A percentile compares a stretch with the other conserved stretches of the same genome.
phyloP scores from a whole-genome alignment of 2,329 filamentous ascomycete species.

The Tolypocladium tundrense region DNA sequence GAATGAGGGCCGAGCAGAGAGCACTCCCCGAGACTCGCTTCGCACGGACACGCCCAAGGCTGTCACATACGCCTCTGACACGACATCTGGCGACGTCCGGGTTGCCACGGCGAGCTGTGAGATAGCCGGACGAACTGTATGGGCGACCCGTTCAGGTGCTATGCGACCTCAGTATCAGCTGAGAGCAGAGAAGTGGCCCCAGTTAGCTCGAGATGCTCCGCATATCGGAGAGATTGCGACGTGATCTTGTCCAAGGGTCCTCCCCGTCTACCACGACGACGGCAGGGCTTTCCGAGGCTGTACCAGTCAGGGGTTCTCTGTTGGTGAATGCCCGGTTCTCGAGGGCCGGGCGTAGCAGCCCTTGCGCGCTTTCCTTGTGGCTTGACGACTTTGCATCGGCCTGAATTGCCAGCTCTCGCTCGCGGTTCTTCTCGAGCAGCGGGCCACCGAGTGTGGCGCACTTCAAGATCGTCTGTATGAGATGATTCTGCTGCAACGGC shows the following conservation, averaged over 20 bases:
- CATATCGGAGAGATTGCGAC: conserved; percentile 30
- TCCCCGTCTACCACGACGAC: conserved; percentile 34
- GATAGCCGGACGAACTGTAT: not conserved
- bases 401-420: conserved; percentile 45
- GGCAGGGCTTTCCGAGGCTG: conserved; percentile 51
- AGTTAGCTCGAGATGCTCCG: conserved; percentile 26
- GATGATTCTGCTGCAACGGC: conserved; percentile 88
- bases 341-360: conserved; percentile 27
- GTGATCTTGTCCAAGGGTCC: conserved; percentile 41
- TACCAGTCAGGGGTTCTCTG: conserved; percentile 45
- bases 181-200: conserved; percentile 7
- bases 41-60: not conserved
- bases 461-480: conserved; percentile 96
- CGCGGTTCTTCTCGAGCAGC: conserved; percentile 65
- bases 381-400: conserved; percentile 35
- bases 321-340: conserved; percentile 61
- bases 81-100: not conserved
- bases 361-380: conserved; percentile 25
- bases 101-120: not conserved
- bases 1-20: not conserved
- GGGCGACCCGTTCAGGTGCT: conserved; percentile 8
- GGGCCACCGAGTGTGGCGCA: conserved; percentile 86
- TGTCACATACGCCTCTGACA: not conserved
- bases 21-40: not conserved
- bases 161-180: conserved; percentile 18